Evolutionary conservation across 352 stramenopile genomes (phyloP), one percentile per base, ranked within the genome.

Genomic region (Phytophthora kernoviae): DNA sequence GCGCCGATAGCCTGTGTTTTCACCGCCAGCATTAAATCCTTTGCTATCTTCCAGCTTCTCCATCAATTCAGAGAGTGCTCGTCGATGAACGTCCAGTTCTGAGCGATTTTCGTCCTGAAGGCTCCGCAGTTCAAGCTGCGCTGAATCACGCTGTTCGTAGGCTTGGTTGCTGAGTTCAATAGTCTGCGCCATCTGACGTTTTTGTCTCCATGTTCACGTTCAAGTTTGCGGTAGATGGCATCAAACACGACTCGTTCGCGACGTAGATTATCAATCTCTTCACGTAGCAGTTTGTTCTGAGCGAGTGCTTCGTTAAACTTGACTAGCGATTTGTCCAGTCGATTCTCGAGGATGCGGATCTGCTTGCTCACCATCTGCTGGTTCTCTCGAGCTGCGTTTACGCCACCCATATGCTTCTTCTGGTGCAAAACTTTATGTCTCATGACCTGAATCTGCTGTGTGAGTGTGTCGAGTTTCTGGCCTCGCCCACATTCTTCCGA

Each of bases 231-330:
- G 54, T 98, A 98, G 60, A 98, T 98, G 34, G 93, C 94, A 58
- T 98, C 95, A 68, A 98, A 98, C 20, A 97, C 87, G 2, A 98
- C 90, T 39, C 96, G 82, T 65, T 99, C 94, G 14, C 90, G 79
- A 22, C 95, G 78, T 44, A 98, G 66, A 53, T 97, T 92, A 70
- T 99, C 94, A 63, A 98, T 98, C 48, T 98, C 78, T 62, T 98
- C 81, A 9, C 91, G 75, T 22, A 98, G 58, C 20, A 81, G 64
- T 62, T 98, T 98, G 68, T 98, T 98, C 32, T 94, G 75, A 12
- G 92, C 90, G 7, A 98, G 80, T 40, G 89, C 89, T 65, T 98
- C 94, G 69, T 99, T 99, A 56, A 98, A 99, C 69, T 98, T 98
- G 27, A 98, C 76, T 14, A 99, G 76, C 22, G 95, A 96, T 75